Evolutionary conservation across 495 filamentous ascomycete species (phyloP), one percentile per base, ranked within the genome.

Genomic region (Penicillium pulvis): DNA sequence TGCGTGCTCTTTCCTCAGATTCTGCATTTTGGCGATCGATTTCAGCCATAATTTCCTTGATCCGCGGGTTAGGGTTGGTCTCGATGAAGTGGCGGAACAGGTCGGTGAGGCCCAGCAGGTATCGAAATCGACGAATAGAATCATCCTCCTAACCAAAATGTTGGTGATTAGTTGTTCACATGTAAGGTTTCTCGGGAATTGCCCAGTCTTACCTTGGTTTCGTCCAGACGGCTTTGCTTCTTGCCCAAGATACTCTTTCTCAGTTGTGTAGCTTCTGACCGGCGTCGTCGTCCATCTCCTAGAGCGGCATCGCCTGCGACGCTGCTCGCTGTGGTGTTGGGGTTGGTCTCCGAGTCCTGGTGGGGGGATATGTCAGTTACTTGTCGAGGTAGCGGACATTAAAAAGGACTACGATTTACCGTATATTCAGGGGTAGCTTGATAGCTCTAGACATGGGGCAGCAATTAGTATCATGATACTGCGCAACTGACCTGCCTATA

Each of bases 31-130:
- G 91, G 24, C 87, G 86, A 70, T 97, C 93, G 65, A 97, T 97
- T 71, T 97, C 90, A 10, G 83, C 83, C 81, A 98, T 92, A 53
- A 97, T 90, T 44, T 93, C 88, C 63, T 93, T 88, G 68, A 98
- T 91, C 39, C 86, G 86, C 0, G 93, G 93, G 62, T 97, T 90
- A 2, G 92, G 94, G 68, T 96, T 99, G 19, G 92, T 89, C 67
- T 97, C 92, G 77, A 99, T 99, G 74, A 99, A 99, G 74, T 99
- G 95, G 59, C 95, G 90, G 79, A 99, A 99, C 20, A 99, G 83
- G 68, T 99, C 95, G 46, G 95, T 99, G 49, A 98, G 79, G 26
- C 95, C 95, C 7, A 99, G 83, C 1, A 99, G 87, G 68, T 99
- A 98, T 50, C 92, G 90, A 70, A 98, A 98, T 69, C 95, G 83